Evolutionary conservation across 2,329 filamentous ascomycete species (phyloP), one percentile per base, ranked within the genome.

Genomic region (Penicillium decumbens): DNA sequence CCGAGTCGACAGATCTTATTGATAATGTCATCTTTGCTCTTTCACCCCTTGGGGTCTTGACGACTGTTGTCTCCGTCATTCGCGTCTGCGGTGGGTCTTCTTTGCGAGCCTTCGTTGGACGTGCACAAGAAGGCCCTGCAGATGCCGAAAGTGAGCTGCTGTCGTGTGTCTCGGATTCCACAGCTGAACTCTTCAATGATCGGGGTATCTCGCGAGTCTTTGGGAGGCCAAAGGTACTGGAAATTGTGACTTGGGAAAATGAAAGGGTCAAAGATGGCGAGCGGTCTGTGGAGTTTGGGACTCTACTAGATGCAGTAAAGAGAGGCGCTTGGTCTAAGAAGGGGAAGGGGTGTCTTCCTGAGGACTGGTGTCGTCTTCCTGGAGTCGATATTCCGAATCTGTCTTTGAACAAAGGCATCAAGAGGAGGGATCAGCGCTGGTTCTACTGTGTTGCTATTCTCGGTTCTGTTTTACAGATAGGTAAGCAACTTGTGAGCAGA

Each of bases 1-100:
- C 72, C 41, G 68, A 76, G 29, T 70, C 71, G 0, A 64, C 72
- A 2, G 67, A 63, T 2, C 61, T 67, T 40, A 57, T 71, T 0
- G 77, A 79, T 35, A 70, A 72, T 32, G 58, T 79, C 1, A 70
- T 76, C 3, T 68, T 80, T n/a, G 71, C 76, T 0, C 65, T 77
- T 42, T 74, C 68, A 0, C 77, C 76, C 0, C 47, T 79, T 1
- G 74, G 75, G 0, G 72, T 77, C 3, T 52, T 77, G 10, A 78
- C 75, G 0, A 65, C 66, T 0, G 63, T 77, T 0, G 71, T 77
- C 0, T 68, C 69, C 0, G 70, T 73, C 0, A 77, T 78, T 8
- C 60, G 75, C 1, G 71, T 78, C 0, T 70, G 70, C n/a, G 75
- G 75, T 0, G 71, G 67, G 1, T 56, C 65, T 1, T 75, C 68